Conservation (phyloP, 192 early-diverging fungal species). For the Chytriomyces confervae region DNA sequence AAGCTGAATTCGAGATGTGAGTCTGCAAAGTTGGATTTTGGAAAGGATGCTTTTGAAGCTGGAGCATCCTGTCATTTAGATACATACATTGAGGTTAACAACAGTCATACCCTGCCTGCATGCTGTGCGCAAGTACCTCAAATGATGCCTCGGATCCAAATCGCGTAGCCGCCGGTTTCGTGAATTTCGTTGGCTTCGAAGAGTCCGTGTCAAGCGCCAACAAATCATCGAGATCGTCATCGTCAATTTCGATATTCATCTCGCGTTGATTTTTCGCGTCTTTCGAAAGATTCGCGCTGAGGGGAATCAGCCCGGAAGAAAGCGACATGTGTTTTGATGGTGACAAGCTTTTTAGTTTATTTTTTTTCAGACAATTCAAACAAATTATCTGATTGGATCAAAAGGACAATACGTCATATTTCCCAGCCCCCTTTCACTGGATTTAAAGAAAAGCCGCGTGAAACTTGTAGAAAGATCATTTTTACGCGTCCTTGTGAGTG, state of each 20-base stretch:
- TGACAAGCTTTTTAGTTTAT: not conserved
- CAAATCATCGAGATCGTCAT: constrained; percentile 30
- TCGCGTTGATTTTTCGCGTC: not conserved
- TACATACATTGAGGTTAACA: not conserved
- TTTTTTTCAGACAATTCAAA: not conserved
- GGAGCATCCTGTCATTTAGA: not conserved
- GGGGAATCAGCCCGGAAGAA: constrained; percentile 18
- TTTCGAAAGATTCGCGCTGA: not conserved
- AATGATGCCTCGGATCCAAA: not conserved
- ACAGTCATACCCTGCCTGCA: not conserved
- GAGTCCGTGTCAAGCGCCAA: constrained; percentile 15
- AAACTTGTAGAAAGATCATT: not conserved
- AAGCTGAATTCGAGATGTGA: not conserved
- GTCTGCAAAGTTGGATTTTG: not conserved
- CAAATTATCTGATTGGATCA: not conserved
- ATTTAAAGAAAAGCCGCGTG: not conserved
- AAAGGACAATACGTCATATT: not conserved
- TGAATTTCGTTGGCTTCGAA: not conserved
- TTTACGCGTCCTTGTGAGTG: no score
- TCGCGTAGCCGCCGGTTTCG: not conserved
- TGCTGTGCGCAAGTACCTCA: not conserved
- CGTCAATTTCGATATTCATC: constrained; percentile 25
- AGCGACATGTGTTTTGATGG: constrained; percentile 22
- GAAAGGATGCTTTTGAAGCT: constrained; percentile 8
- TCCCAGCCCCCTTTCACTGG: not conserved